Evolutionary conservation across 805 yeast species (phyloP), one percentile per base, ranked within the genome.

Genomic region (Yarrowia alimentaria): DNA sequence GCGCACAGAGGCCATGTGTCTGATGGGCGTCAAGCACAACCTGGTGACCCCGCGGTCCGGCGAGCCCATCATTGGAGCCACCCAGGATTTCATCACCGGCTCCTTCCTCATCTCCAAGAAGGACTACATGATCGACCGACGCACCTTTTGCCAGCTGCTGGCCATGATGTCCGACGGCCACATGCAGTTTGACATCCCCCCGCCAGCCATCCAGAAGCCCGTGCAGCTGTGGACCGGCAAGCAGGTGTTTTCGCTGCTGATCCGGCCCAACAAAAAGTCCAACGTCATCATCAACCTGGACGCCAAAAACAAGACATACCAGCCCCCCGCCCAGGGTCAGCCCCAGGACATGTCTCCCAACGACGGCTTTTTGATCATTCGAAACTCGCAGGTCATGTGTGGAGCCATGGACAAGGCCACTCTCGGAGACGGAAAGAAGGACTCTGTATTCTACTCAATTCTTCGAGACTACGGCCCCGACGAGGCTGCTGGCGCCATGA

Each of bases 51-150:
- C 99, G 8, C 87, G 90, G 63, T 86, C 95, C 24, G 99, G 99
- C 60, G 99, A 94, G 63, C 99, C 99, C 0, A 93, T 93, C 60
- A 93, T 93, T 75, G 99, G 99, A 0, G 99, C 99, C 7, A 93
- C 99, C 0, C 99, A 93, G 73, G 99, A 93, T 79, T 93, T 93
- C 73, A 93, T 93, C 61, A 90, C 98, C 5, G 99, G 98, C 14
- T 88, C 97, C 0, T 93, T 83, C 65, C 73, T 93, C 62, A 86
- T 93, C 32, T 85, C 97, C 1, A 88, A 85, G 61, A 94, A 93
- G 68, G 98, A 94, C 66, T 78, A 95, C 1, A 93, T 93, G 66
- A 91, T 79, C 63, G 95, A 90, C 68, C 77, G 96, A 57, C 93
- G 91, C 1, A 73, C 86, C 7, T 79, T 93, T 52, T 80, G 83